Percentiles rank a stretch among this genome's conserved stretches.
These are phyloP conservation scores for Suillus clintonianus DNA, from an alignment of 768 basidiomycete species.

Conservation along the genomic window DNA sequence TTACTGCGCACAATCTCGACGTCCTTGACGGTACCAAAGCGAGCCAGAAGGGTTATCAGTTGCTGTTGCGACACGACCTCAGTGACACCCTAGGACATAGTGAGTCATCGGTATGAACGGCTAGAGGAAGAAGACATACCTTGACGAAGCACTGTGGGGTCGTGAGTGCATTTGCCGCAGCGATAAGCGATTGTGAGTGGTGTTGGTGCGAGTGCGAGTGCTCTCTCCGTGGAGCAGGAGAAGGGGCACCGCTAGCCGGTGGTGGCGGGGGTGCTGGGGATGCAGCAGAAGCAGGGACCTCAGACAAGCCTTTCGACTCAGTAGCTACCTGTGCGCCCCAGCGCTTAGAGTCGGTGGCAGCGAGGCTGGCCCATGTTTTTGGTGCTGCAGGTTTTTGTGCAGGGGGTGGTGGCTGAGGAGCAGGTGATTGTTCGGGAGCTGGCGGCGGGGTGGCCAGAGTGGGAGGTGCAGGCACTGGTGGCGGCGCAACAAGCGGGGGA, in stretches of 20 bases:
- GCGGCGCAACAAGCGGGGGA: conserved; percentile 26
- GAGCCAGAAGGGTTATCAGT: conserved; percentile 53
- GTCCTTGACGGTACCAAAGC: conserved; percentile 85
- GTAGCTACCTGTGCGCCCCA: conserved; percentile 85
- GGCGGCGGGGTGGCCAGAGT: conserved; percentile 35
- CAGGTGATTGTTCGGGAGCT: conserved; percentile 25
- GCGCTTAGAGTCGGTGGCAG: conserved; percentile 77
- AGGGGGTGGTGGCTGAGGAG: conserved; percentile 35
- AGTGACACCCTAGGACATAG: conserved; percentile 59
- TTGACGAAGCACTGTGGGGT: conserved; percentile 92
- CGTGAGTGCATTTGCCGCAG: conserved; percentile 62
- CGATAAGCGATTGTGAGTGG: conserved; percentile 30
- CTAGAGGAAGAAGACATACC: conserved; percentile 42
- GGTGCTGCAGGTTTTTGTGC: conserved; percentile 53
- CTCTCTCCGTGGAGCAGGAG: conserved; percentile 39
- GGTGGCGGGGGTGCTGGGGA: conserved; percentile 41
- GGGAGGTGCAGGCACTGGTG: conserved; percentile 18
- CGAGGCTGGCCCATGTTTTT: conserved; percentile 91
- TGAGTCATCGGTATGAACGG: conserved; percentile 1
- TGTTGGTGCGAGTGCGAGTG: background rate
- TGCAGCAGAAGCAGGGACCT: conserved; percentile 46
- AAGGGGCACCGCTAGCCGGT: conserved; percentile 33
- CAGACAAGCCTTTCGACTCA: conserved; percentile 75
- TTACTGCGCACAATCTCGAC: conserved; percentile 85
- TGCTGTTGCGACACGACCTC: conserved; percentile 59